Evolutionary conservation across 495 filamentous ascomycete species (phyloP).

Genomic region (Zalerion maritima): DNA sequence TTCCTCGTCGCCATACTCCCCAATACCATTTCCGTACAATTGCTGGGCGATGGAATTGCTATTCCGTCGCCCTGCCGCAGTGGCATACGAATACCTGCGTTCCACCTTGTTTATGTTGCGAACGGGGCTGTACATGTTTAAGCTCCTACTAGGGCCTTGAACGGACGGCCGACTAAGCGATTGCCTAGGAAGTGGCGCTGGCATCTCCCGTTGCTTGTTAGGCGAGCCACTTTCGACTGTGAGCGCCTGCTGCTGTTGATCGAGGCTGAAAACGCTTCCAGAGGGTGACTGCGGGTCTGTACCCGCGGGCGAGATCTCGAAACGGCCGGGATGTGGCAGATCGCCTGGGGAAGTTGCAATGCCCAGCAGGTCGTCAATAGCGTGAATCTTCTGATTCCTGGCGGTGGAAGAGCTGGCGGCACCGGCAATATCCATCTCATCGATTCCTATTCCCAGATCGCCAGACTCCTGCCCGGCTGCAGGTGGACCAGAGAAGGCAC

Average conservation of each 20-base stretch:
- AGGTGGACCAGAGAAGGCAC: too few species aligned
- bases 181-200: too few species aligned
- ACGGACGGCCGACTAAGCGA: too few species aligned
- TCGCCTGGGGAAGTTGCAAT: slow-evolving; percentile 44
- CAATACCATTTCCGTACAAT: slow-evolving; percentile 17
- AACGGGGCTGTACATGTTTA: slow-evolving; percentile 29
- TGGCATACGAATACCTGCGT: slow-evolving; percentile 27
- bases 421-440: slow-evolving; percentile 91
- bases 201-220: slow-evolving; percentile 4
- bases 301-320: slow-evolving; percentile 57
- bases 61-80: slow-evolving; percentile 17
- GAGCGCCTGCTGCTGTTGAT: too few species aligned
- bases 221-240: too few species aligned
- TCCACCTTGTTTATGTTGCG: slow-evolving; percentile 17
- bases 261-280: too few species aligned
- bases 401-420: slow-evolving; percentile 43
- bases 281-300: too few species aligned
- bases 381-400: slow-evolving; percentile 1
- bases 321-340: slow-evolving; percentile 68
- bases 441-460: too few species aligned
- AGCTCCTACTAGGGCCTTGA: slow-evolving; percentile 20
- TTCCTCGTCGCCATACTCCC: slow-evolving; percentile 22
- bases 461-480: too few species aligned
- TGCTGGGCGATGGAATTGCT: slow-evolving; percentile 29
- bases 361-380: slow-evolving; percentile 57